Evolutionary conservation across 176 grass and related monocot species (phyloP).

Genomic region (Themeda triandra): DNA sequence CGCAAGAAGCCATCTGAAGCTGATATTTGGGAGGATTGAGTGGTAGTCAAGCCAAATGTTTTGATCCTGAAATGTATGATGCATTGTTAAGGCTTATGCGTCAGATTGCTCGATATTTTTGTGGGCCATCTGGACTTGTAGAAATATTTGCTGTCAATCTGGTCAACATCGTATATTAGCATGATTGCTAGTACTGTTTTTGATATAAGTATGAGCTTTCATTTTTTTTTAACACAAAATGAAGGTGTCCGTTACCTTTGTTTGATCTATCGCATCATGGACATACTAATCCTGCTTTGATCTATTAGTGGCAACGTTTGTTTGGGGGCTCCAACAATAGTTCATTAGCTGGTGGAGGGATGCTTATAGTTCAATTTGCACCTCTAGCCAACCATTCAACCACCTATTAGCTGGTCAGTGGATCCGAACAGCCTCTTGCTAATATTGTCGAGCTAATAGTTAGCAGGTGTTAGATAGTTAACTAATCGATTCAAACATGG

Average conservation of each 20-base stretch:
- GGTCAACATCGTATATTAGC: not conserved
- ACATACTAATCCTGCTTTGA: too few species aligned
- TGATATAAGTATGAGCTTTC: not conserved
- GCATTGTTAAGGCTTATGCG: not conserved
- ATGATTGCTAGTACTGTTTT: not conserved
- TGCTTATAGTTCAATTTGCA: not conserved
- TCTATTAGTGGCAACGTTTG: too few species aligned
- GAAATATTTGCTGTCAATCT: not conserved
- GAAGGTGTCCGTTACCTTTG: not conserved
- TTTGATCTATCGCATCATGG: not conserved
- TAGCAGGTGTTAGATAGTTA: not conserved
- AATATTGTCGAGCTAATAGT: not conserved
- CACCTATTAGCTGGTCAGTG: not conserved
- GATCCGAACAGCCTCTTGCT: not conserved
- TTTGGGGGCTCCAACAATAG: not conserved
- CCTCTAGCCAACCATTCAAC: not conserved
- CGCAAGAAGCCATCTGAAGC: not conserved
- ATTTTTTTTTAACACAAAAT: not conserved
- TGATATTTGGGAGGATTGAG: not conserved
- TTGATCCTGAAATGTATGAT: constrained; percentile 18
- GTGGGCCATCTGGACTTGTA: not conserved
- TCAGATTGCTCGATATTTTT: constrained; percentile 24
- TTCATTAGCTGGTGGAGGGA: not conserved
- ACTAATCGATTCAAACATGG: not conserved
- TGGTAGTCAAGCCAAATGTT: not conserved